Percentiles rank a stretch among this genome's conserved stretches.
Conservation (phyloP, 306 rosid genomes). For the Medicago truncatula region DNA sequence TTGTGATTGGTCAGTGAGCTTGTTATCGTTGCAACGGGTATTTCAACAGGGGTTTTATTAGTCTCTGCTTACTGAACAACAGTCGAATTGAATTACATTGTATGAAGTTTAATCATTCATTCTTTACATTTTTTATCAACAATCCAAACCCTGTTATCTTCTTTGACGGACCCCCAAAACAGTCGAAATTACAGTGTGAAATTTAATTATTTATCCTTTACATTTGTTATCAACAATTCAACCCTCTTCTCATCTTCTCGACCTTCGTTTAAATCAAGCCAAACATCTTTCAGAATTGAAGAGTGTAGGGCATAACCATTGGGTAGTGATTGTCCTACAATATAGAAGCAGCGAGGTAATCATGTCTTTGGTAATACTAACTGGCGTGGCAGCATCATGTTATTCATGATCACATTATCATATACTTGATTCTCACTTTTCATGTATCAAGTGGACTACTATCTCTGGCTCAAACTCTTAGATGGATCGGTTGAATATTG, state of each 20-base stretch:
- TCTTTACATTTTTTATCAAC: no score
- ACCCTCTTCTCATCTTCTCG: neutral
- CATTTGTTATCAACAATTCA: neutral
- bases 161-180: neutral
- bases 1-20: no score
- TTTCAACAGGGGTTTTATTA: no score
- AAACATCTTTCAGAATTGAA: neutral
- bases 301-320: no score
- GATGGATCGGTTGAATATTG: neutral
- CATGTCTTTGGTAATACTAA: neutral
- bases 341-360: no score
- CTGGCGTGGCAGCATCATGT: constrained; percentile 18
- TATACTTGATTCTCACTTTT: neutral
- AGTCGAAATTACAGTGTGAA: neutral
- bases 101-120: no score
- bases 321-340: no score
- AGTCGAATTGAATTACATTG: no score
- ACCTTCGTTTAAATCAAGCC: neutral
- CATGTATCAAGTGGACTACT: neutral
- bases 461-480: constrained; percentile 19
- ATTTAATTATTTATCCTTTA: neutral
- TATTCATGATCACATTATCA: neutral
- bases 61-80: no score
- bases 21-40: no score
- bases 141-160: no score